Base-by-base conservation (phyloP, 495 filamentous ascomycete genomes). In the Massariosphaeria phaeospora region DNA sequence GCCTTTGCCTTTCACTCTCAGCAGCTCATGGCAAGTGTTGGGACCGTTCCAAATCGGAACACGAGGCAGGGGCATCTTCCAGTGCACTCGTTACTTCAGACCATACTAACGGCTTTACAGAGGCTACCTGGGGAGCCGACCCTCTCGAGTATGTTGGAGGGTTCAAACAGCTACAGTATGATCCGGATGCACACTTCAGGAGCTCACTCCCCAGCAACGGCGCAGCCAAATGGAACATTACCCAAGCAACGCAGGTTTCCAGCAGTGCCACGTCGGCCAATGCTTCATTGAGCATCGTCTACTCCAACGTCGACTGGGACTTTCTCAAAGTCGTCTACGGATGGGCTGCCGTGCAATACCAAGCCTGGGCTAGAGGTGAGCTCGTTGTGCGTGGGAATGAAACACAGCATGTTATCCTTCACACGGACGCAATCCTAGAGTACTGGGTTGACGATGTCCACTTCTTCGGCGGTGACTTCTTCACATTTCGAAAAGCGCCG, bases 11-110 rank as follows among this genome's bases (percentile, higher is more conserved):
- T 24, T 75, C 27, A 33, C 59, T 41, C 69, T 76, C 49, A 73
- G 75, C 18, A 59, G 53, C 13, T 58, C 49, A 31, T 82, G 79
- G 77, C 60, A 82, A 38, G 52, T 81, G 9, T 69, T 83, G 11
- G 81, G 80, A 5, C 81, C 81, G 5, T 83, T 83, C 60, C 76
- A 78, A 62, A 77, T 77, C 34, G 80, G 81, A 29, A 82, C 79
- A 35, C 65, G 80, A 75, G 79, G 80, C 75, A 72, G 55, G 70
- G 6, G 2, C 52, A 30, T 46, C 17, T 30, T 44, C 29, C 36
- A 48, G 7, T 17, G 20, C 36, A 23, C 21, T 29, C 7, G 12
- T 20, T 18, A 29, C 36, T 10, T 46, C n/a, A 7, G 34, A 27
- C 25, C 33, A 34, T 49, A 33, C 40, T 59, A 24, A 59, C 33